Conservation (phyloP, 192 early-diverging fungal genomes). For the Jimgerdemannia flammicorona region DNA sequence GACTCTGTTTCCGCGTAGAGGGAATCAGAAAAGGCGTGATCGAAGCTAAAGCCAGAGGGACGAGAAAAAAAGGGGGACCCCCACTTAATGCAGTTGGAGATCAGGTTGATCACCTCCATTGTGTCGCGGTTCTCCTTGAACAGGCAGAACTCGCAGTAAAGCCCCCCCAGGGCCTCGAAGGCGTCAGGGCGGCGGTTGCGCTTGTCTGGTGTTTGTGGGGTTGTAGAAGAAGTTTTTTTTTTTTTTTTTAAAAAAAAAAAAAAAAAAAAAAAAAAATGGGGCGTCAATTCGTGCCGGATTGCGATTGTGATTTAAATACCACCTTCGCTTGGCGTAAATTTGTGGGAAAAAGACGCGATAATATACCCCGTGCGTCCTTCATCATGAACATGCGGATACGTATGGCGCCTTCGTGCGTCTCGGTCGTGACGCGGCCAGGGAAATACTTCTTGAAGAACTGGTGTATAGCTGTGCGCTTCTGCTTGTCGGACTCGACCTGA, state of each 20-base stretch:
- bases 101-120: constrained; percentile 72
- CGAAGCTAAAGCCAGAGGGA: constrained; percentile 14
- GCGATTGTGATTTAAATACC: not conserved
- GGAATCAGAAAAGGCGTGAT: not conserved
- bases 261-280: not conserved
- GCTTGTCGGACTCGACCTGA: constrained; percentile 47
- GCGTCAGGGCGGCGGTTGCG: constrained; percentile 23
- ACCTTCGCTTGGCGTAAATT: not conserved
- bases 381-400: constrained; percentile 39
- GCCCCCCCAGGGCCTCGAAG: constrained; percentile 62
- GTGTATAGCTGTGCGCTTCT: constrained; percentile 50
- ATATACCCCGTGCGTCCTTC: constrained; percentile 26
- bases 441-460: constrained; percentile 47
- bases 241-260: no score
- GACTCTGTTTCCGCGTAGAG: constrained; percentile 25
- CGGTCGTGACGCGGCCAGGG: constrained; percentile 40
- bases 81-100: constrained; percentile 33
- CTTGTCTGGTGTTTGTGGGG: constrained; percentile 17
- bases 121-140: constrained; percentile 95
- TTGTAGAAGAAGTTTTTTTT: not conserved
- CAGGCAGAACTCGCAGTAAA: constrained; percentile 81
- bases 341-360: not conserved
- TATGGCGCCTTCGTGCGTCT: constrained; percentile 39
- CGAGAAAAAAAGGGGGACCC: not conserved
- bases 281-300: not conserved